phyloP scores from a whole-genome alignment of 2,329 filamentous ascomycete genomes.

The Hypoxylon sp. region DNA sequence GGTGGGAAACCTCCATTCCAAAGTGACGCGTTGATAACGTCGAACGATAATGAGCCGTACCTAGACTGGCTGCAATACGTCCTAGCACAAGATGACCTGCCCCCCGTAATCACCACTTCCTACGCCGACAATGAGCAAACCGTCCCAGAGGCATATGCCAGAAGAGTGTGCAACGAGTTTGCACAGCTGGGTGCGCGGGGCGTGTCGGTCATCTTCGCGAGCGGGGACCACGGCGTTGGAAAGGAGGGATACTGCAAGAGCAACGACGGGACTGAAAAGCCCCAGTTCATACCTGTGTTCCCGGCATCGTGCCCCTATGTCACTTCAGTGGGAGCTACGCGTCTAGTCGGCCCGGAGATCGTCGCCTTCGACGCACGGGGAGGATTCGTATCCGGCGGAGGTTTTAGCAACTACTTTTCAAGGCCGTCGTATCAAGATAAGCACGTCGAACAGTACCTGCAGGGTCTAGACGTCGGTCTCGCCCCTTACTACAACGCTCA shows the following conservation, averaged over 20 bases:
- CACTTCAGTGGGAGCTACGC: neutral
- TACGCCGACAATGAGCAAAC: slow-evolving; percentile 77
- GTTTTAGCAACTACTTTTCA: neutral
- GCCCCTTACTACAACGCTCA: slow-evolving; percentile 40
- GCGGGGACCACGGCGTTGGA: neutral
- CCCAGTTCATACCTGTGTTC: slow-evolving; percentile 63
- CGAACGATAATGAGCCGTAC: neutral
- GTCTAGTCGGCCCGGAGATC: neutral
- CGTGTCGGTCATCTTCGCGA: neutral
- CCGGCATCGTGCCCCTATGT: slow-evolving; percentile 61
- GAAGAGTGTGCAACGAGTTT: slow-evolving; percentile 70
- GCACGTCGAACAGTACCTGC: slow-evolving; percentile 59
- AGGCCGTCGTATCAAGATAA: slow-evolving; percentile 44
- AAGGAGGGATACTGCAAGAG: slow-evolving; percentile 52
- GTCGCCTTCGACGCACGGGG: neutral
- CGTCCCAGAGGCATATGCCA: slow-evolving; percentile 69
- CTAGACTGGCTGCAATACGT: neutral
- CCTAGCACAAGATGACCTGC: neutral
- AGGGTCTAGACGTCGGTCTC: slow-evolving; percentile 53
- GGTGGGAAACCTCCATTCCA: neutral
- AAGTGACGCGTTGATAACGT: neutral
- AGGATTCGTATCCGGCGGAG: neutral
- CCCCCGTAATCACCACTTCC: slow-evolving; percentile 59
- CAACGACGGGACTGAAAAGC: slow-evolving; percentile 64
- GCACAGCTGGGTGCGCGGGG: slow-evolving; percentile 66